Evolutionary conservation across 805 yeast genomes (phyloP), one percentile per base, ranked within the genome.

Genomic region (Lipomyces spencermartinsiae): DNA sequence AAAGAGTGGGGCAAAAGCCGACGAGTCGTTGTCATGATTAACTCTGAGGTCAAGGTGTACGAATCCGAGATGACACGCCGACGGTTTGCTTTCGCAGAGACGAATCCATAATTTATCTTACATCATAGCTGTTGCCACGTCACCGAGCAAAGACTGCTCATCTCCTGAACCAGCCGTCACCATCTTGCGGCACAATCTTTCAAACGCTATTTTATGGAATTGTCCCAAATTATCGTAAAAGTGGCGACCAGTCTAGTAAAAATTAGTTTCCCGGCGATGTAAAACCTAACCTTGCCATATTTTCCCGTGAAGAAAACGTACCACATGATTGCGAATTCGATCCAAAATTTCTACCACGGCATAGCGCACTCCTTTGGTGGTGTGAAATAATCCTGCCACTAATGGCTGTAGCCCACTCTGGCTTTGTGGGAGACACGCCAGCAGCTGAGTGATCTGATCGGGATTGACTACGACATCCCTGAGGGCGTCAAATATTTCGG

Each of bases 361-460:
- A n/a, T 29, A 12, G 12, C 63, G 37, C 14, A 54, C 58, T 7
- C 12, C 29, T 12, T 9, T 14, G 12, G 10, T 12, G 14, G 29
- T 10, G 12, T 60, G 63, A 31, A 60, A 60, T 22, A 60, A 34
- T 3, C 63, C 63, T 14, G 53, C 16, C 25, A 22, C 57, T 19
- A 60, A 54, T 14, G 35, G 62, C 14, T 10, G 16, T 19, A 60
- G 14, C 4, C 64, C 65, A 10, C 37, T 64, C 31, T 25, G 55
- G 19, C 35, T 31, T 12, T n/a, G 58, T 22, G 64, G 65, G n/a
- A 62, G 35, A 19, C 29, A 64, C 29, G 37, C 34, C 34, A 62
- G 54, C 14, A 62, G 22, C 58, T 73, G 69, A 60, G 75, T 76
- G 62, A 77, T 70, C 57, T 76, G 79, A 34, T 73, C 76, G 39